Conservation (phyloP, 345 rosid genomes). For the Mangifera indica region DNA sequence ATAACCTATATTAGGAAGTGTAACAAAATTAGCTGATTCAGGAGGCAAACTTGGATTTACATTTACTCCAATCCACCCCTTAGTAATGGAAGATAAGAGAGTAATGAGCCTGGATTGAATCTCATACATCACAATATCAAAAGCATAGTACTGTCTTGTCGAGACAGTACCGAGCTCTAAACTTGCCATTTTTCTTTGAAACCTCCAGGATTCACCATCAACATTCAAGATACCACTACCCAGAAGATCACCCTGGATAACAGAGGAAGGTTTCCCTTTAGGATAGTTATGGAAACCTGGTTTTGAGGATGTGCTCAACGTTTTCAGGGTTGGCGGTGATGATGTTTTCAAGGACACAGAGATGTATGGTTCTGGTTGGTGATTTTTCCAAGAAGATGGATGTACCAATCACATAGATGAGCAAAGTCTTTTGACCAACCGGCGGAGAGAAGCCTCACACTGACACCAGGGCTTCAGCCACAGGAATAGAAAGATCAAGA, state of each 20-base stretch:
- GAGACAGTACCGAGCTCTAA: slow-evolving; percentile 59
- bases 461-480: slow-evolving; percentile 36
- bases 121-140: slow-evolving; percentile 44
- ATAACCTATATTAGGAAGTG: slow-evolving; percentile 81
- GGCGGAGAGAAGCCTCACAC: slow-evolving; percentile 30
- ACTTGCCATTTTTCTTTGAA: slow-evolving; percentile 65
- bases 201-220: slow-evolving; percentile 66
- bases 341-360: slow-evolving; percentile 45
- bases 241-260: slow-evolving; percentile 61
- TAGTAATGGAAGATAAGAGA: slow-evolving; percentile 60
- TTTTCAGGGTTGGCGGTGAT: slow-evolving; percentile 58
- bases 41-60: slow-evolving; percentile 71
- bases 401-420: slow-evolving; percentile 49
- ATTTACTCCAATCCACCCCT: slow-evolving; percentile 96
- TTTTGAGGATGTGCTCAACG: slow-evolving; percentile 60
- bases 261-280: slow-evolving; percentile 59
- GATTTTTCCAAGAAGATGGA: slow-evolving; percentile 44
- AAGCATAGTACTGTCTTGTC: slow-evolving; percentile 41
- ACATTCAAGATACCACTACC: slow-evolving; percentile 68
- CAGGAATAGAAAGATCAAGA: slow-evolving; percentile 29
- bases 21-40: slow-evolving; percentile 62
- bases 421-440: slow-evolving; percentile 39
- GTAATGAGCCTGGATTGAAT: slow-evolving; percentile 43
- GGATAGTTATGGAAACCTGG: slow-evolving; percentile 68
- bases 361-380: slow-evolving; percentile 38